phyloP scores from a whole-genome alignment of 192 early-diverging fungal species.

The Physocladia obscura region DNA sequence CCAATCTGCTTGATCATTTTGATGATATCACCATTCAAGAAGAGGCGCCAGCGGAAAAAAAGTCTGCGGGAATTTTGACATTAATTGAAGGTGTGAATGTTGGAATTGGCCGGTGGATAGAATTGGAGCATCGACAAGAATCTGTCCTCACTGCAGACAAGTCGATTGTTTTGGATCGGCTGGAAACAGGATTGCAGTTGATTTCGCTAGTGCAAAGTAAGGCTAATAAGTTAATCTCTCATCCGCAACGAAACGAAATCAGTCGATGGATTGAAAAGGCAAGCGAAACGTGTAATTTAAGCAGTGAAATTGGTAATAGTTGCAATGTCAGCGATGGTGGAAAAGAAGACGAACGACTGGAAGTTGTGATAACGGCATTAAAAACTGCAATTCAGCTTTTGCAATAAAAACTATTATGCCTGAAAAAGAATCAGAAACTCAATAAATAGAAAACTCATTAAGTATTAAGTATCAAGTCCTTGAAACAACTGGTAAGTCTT shows the following conservation, averaged over 20 bases:
- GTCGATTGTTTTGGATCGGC: background rate
- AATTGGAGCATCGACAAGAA: constrained; percentile 10
- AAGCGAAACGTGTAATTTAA: background rate
- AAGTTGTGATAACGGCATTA: background rate
- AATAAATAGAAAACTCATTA: too few species aligned
- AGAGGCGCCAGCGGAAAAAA: too few species aligned
- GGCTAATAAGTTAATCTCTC: background rate
- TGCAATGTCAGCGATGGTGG: too few species aligned
- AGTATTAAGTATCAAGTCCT: too few species aligned
- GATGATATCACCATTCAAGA: too few species aligned
- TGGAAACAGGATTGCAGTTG: constrained; percentile 1
- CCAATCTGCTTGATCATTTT: background rate
- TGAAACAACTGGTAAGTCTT: too few species aligned
- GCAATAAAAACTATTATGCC: background rate
- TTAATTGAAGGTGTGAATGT: constrained; percentile 12
- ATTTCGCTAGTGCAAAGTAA: background rate
- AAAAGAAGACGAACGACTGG: constrained; percentile 2
- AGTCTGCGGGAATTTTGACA: background rate
- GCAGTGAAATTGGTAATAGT: background rate
- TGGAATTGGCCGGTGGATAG: constrained; percentile 12
- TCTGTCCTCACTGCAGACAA: background rate
- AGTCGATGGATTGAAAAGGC: background rate
- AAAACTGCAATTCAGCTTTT: background rate
- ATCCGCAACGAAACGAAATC: constrained; percentile 2
- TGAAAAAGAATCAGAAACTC: too few species aligned